Percentiles rank a stretch among this genome's conserved stretches.
Conservation (phyloP, 306 rosid species). For the Acmispon strigosus region DNA sequence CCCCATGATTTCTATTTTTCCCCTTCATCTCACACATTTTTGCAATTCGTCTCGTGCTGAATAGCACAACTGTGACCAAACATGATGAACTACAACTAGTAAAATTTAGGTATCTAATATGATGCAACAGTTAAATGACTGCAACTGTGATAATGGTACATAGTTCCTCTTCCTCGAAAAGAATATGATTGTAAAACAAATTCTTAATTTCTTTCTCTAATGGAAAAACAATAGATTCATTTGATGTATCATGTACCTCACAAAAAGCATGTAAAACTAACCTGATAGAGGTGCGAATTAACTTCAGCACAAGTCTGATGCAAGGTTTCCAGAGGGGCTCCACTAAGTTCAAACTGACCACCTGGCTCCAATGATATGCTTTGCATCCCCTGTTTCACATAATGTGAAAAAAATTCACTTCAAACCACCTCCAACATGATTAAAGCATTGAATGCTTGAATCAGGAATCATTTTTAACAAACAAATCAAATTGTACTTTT, state of each 20-base stretch:
- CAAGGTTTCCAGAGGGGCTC: conserved; percentile 96
- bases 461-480: conserved; percentile 7
- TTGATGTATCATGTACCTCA: not conserved
- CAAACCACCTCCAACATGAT: not conserved
- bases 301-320: conserved; percentile 99
- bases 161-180: not conserved
- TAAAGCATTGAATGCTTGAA: conserved; percentile 1
- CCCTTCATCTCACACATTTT: no score
- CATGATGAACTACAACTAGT: not conserved
- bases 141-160: not conserved
- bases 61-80: not conserved
- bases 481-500: not conserved
- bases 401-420: not conserved
- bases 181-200: not conserved
- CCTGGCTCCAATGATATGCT: conserved; percentile 98
- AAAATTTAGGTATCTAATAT: conserved; percentile 1
- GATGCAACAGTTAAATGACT: not conserved
- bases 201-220: not conserved
- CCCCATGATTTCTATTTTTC: no score
- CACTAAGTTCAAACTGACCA: conserved; percentile 99
- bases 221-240: not conserved
- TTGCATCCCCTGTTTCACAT: conserved; percentile 80
- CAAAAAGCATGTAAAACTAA: conserved; percentile 18
- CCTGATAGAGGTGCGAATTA: conserved; percentile 95
- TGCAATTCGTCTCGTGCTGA: no score